These are phyloP conservation scores for Acidiella bohemica DNA, from an alignment of 495 filamentous ascomycete genomes.

Conservation along the genomic window DNA sequence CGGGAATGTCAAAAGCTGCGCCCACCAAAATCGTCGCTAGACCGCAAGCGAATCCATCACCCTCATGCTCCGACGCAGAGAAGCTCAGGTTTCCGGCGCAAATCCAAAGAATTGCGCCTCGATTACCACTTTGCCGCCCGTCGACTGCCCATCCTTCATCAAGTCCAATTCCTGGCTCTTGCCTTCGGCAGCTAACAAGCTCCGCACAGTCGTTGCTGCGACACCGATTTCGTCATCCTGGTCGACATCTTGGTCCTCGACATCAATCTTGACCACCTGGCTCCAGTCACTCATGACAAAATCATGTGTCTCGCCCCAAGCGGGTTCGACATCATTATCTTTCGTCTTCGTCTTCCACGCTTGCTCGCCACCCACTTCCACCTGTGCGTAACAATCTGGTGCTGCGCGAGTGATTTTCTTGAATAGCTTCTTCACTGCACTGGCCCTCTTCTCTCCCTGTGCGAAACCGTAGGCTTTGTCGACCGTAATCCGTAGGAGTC, in stretches of 20 bases:
- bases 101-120: slow-evolving; percentile 27
- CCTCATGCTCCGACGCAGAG: slow-evolving; percentile 13
- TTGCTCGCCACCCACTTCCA: slow-evolving; percentile 29
- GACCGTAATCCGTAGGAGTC: slow-evolving; percentile 31
- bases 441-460: slow-evolving; percentile 14
- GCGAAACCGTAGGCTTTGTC: slow-evolving; percentile 26
- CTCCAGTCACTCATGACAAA: slow-evolving; percentile 30
- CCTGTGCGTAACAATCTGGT: slow-evolving; percentile 31
- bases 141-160: slow-evolving; percentile 26
- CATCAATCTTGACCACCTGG: slow-evolving; percentile 27
- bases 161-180: slow-evolving; percentile 27
- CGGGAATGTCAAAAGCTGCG: slow-evolving; percentile 25
- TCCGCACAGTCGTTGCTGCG: slow-evolving; percentile 27
- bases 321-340: slow-evolving; percentile 28
- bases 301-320: slow-evolving; percentile 33
- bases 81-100: slow-evolving; percentile 25
- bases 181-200: slow-evolving; percentile 27
- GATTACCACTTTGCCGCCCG: slow-evolving; percentile 23
- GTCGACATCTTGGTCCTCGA: slow-evolving; percentile 31
- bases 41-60: slow-evolving; percentile 22
- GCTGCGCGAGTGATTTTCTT: slow-evolving; percentile 25
- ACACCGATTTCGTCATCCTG: slow-evolving; percentile 32
- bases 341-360: slow-evolving; percentile 30
- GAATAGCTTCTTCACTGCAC: slow-evolving; percentile 11
- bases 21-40: slow-evolving; percentile 29